phyloP scores from a whole-genome alignment of 2,329 filamentous ascomycete species.

The Helotiales sp. region DNA sequence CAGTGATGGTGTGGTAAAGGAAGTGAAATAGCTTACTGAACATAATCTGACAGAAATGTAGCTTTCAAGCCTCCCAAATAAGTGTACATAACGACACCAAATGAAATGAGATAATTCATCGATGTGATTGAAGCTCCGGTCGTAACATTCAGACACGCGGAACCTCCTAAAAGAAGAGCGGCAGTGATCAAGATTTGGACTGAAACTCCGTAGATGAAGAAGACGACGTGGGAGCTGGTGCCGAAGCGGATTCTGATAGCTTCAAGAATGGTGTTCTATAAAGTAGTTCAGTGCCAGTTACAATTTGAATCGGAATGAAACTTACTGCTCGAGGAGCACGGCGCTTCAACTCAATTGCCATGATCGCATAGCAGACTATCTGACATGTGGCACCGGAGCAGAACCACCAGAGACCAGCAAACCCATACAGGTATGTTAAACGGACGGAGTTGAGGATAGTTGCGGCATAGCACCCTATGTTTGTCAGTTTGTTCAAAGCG shows the following conservation, averaged over 20 bases:
- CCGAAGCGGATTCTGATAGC: not conserved
- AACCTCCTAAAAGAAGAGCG: not conserved
- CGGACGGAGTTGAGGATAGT: not conserved
- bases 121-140: not conserved
- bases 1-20: not conserved
- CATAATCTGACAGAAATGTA: not conserved
- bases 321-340: not conserved
- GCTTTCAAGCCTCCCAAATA: not conserved
- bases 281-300: not conserved
- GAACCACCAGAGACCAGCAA: not conserved
- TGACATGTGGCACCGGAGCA: not conserved
- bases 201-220: not conserved
- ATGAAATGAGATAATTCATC: not conserved
- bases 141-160: not conserved
- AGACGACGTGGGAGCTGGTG: constrained; percentile 1
- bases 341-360: not conserved
- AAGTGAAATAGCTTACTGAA: not conserved
- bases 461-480: not conserved
- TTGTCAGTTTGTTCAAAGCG: not conserved
- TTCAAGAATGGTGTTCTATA: constrained; percentile 1
- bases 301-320: too few species aligned
- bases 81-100: not conserved
- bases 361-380: not conserved
- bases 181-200: constrained; percentile 1
- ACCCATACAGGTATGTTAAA: not conserved